A percentile compares a stretch with the other conserved stretches of the same genome.
phyloP scores from a whole-genome alignment of 345 rosid genomes.

The Trapa bicornis region DNA sequence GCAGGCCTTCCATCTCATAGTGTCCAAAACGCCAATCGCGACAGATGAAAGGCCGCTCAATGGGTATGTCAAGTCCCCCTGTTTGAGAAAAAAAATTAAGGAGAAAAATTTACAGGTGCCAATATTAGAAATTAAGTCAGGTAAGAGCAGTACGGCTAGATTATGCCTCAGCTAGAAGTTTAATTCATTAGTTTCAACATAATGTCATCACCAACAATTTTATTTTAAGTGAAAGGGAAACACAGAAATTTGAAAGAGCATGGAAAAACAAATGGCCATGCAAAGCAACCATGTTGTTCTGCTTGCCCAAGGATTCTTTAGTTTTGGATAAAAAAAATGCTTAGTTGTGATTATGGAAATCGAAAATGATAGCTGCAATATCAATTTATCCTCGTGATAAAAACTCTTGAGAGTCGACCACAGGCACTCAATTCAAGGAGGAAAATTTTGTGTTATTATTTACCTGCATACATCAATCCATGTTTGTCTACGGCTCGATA shows the following conservation, averaged over 20 bases:
- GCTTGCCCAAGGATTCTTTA: background rate
- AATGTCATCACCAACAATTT: background rate
- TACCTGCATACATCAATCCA: conserved; percentile 96
- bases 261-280: background rate
- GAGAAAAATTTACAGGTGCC: background rate
- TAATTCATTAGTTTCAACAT: background rate
- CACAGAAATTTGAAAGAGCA: background rate
- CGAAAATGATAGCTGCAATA: background rate
- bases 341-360: background rate
- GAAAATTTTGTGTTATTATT: background rate
- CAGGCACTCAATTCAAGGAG: background rate
- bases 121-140: background rate
- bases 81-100: conserved; percentile 2
- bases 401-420: background rate
- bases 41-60: conserved; percentile 32
- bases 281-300: background rate
- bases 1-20: conserved; percentile 90
- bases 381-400: background rate
- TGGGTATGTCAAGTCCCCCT: conserved; percentile 88
- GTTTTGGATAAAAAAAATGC: no score
- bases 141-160: background rate
- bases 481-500: conserved; percentile 54
- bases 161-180: background rate
- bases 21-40: conserved; percentile 97
- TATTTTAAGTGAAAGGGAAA: background rate